Evolutionary conservation across 495 filamentous ascomycete species (phyloP), one percentile per base, ranked within the genome.

Genomic region (Pseudevernia furfuracea): DNA sequence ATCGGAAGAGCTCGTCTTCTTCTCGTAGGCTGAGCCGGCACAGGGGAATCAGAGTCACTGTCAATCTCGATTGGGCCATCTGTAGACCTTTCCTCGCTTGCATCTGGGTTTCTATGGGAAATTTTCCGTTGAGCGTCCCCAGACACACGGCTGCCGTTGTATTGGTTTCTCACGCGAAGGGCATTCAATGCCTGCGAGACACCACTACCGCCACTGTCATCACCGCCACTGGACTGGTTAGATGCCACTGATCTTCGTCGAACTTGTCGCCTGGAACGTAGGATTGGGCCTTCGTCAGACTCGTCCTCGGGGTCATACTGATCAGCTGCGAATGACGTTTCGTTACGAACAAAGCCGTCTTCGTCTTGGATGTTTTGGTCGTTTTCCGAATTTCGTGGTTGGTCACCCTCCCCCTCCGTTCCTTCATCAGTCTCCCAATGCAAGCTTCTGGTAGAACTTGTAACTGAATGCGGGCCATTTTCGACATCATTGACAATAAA

Each of bases 401-500:
- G 52, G 28, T 39, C 39, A 49, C 17, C 41, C 30, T 41, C 65
- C 12, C n/a, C 21, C 49, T 55, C 59, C n/a, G 60, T 59, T 28
- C 52, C 55, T 10, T 55, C 43, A 52, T 66, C 53, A 4, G 59
- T 66, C 19, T 69, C 67, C 46, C 48, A 67, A 4, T 64, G 37
- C n/a, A 43, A 23, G 57, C 53, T 60, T 58, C 66, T 44, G 19
- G 44, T 23, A 28, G 60, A 52, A 37, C 32, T 66, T 62, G 60
- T 28, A 17, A 52, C n/a, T 17, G 59, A 64, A n/a, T n/a, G 57
- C 15, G 32, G 56, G 58, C 61, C 49, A 15, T 25, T 53, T 58
- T 68, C 66, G 59, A 74, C 66, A 44, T 74, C 75, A 36, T 79
- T 73, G 49, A 77, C 76, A 52, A 80, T 75, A 46, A 80, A 78